phyloP scores from a whole-genome alignment of 2,329 filamentous ascomycete species.

The Stemphylium lycopersici region DNA sequence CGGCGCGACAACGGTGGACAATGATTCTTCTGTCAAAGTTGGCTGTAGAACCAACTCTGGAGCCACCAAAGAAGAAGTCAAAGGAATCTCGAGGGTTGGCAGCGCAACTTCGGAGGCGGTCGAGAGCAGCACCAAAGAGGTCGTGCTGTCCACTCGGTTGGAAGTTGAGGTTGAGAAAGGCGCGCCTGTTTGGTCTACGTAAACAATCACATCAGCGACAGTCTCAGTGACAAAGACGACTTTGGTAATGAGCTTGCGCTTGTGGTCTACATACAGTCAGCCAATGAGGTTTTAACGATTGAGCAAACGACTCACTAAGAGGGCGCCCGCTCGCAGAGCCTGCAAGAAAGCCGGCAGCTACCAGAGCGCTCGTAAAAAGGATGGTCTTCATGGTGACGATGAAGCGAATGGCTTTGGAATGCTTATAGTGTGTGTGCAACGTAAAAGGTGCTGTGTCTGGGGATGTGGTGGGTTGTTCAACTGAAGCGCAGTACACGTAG shows the following conservation, averaged over 20 bases:
- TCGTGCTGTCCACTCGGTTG: conserved; percentile 8
- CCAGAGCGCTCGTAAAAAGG: conserved; percentile 45
- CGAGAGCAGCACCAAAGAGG: conserved; percentile 3
- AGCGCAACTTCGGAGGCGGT: not conserved
- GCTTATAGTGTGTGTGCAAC: conserved; percentile 25
- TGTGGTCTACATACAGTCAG: conserved; percentile 31
- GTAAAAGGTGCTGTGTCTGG: conserved; percentile 22
- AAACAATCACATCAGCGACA: conserved; percentile 39
- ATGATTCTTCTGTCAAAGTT: not conserved
- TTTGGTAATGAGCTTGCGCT: conserved; percentile 43
- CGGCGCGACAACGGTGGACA: conserved; percentile 12
- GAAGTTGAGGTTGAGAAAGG: conserved; percentile 36
- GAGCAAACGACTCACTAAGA: conserved; percentile 31
- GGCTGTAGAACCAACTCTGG: conserved; percentile 11
- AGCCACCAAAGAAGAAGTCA: conserved; percentile 7
- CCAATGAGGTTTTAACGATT: not conserved
- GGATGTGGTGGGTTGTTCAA: conserved; percentile 9
- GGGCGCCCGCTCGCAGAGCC: conserved; percentile 54
- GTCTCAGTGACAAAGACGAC: conserved; percentile 39
- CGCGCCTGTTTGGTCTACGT: conserved; percentile 38
- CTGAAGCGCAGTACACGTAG: conserved; percentile 10
- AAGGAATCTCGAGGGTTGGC: not conserved
- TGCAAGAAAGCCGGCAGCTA: conserved; percentile 45
- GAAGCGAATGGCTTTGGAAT: conserved; percentile 42
- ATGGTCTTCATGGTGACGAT: conserved; percentile 54